These are phyloP conservation scores for Hanseniaspora lachancei DNA, from an alignment of 805 yeast species.

Conservation along the genomic window DNA sequence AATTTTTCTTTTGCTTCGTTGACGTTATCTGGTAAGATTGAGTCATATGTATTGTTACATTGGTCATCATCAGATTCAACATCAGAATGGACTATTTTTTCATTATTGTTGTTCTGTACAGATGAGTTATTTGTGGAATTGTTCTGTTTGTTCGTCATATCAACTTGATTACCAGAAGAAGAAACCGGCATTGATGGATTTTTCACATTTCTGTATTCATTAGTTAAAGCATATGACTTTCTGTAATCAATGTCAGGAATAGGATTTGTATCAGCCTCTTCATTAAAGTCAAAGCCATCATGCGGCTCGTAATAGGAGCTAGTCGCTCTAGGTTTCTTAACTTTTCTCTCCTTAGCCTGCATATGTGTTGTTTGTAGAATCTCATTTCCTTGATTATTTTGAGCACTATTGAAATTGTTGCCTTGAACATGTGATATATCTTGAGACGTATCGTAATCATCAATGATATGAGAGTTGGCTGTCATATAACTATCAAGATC, in stretches of 20 bases:
- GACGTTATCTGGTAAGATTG: not conserved
- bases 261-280: not conserved
- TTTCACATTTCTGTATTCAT: not conserved
- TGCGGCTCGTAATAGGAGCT: slow-evolving; percentile 13
- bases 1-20: slow-evolving; percentile 1
- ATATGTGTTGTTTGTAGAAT: too few relatives aligned
- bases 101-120: not conserved
- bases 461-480: not conserved
- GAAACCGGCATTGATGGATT: not conserved
- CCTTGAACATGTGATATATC: too few relatives aligned
- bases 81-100: not conserved
- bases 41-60: not conserved
- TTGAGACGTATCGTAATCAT: not conserved
- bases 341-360: not conserved
- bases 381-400: too few relatives aligned
- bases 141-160: not conserved
- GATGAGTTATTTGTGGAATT: not conserved
- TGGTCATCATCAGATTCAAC: not conserved
- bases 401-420: too few relatives aligned
- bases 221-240: slow-evolving; percentile 10
- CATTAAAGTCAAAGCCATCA: not conserved
- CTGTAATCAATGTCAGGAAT: slow-evolving; percentile 10
- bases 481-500: slow-evolving; percentile 8
- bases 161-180: not conserved
- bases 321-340: slow-evolving; percentile 10